Conservation (phyloP, 2,329 filamentous ascomycete species). For the Shiraia sp. region DNA sequence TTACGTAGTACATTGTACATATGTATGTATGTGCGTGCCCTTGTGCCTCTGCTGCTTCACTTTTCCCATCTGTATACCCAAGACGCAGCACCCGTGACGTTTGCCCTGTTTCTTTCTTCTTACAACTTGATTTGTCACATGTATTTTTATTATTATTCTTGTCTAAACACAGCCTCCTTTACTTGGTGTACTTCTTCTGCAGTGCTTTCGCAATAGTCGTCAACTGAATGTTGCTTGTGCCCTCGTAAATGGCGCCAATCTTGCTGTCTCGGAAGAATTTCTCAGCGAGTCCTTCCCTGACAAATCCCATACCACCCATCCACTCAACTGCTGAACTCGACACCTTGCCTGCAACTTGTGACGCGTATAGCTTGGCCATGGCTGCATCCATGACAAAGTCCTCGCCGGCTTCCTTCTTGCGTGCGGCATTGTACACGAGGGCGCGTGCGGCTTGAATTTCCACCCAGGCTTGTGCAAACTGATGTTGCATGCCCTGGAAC, state of each 20-base stretch:
- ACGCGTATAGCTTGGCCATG: slow-evolving; percentile 96
- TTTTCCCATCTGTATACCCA: no score
- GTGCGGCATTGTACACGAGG: slow-evolving; percentile 91
- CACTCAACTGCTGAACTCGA: slow-evolving; percentile 89
- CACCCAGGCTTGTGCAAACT: slow-evolving; percentile 92
- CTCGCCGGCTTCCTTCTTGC: slow-evolving; percentile 97
- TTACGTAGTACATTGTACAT: no score
- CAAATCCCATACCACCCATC: slow-evolving; percentile 99
- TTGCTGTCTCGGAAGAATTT: slow-evolving; percentile 98
- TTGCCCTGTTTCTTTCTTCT: no score
- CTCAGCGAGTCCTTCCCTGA: slow-evolving; percentile 92
- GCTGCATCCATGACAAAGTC: slow-evolving; percentile 94
- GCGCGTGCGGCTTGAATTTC: slow-evolving; percentile 91
- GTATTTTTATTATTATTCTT: no score
- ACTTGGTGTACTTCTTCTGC: slow-evolving; percentile 70
- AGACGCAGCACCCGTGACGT: no score
- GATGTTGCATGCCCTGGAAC: slow-evolving; percentile 99
- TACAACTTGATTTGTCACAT: slow-evolving; percentile 52
- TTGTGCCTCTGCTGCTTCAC: no score
- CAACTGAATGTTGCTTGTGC: slow-evolving; percentile 76
- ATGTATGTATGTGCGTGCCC: no score
- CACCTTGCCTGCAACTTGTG: slow-evolving; percentile 87
- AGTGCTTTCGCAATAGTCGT: slow-evolving; percentile 72
- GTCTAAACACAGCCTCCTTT: slow-evolving; percentile 11
- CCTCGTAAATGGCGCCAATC: slow-evolving; percentile 98